Evolutionary conservation across 2,329 filamentous ascomycete genomes (phyloP), one percentile per base, ranked within the genome.

Genomic region (Stagonosporopsis cucurbitacearum): DNA sequence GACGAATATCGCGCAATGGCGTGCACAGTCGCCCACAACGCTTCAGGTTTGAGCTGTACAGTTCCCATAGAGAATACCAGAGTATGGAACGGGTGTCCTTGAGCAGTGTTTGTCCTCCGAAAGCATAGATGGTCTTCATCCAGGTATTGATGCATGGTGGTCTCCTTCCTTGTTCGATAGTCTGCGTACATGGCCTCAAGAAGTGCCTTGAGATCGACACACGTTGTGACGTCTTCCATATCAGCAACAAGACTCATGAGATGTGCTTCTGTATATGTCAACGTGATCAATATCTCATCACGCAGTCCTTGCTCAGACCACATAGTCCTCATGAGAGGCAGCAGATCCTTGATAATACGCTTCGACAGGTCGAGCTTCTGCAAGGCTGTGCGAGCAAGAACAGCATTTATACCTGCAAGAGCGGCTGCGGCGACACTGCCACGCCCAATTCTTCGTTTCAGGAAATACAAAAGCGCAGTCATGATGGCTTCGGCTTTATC

Each of bases 101-200:
- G 56, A 32, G 53, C 37, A 13, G 39, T 43, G 35, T 65, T 80
- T 75, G 49, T 65, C 54, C 60, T 80, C 70, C 67, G 81, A 71
- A 63, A 79, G 63, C 41, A 81, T 69, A 97, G 71, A 65, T 97
- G 90, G 57, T 91, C 86, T n/a, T 96, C 77, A 60, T 92, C 89
- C 11, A 98, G 80, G 54, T 67, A 73, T 32, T 73, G 71, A 37
- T 69, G 67, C 20, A 64, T 62, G 23, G 67, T 67, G 17, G 59
- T 86, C 43, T 90, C 86, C 32, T 86, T 81, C 57, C 92, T 84
- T 60, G 82, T 87, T 4, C 85, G 81, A 74, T 98, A 98, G 67
- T 97, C 94, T 8, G 78, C 78, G 79, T 88, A 89, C n/a, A 99
- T 76, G 4, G 83, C 80, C 40, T 92, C 88, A 30, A 87, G 71